Evolutionary conservation across 2,329 filamentous ascomycete species (phyloP).

Genomic region (Fulvia fulva): DNA sequence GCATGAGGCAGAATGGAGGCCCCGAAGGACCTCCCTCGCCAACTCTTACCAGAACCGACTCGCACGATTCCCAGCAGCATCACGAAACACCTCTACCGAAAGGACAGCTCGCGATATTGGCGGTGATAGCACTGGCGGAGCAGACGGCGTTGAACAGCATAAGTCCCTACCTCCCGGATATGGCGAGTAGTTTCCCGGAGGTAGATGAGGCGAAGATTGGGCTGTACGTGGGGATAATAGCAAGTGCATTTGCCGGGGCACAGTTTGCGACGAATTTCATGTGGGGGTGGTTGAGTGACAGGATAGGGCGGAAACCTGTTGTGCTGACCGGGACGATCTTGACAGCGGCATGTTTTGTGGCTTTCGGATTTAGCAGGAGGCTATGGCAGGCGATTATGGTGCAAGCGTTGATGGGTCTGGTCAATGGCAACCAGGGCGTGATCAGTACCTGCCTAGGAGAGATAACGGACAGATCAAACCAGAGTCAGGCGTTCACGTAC

Average conservation of each 20-base stretch:
- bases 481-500: slow-evolving; percentile 90
- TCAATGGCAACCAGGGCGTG: slow-evolving; percentile 93
- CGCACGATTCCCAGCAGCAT: slow-evolving; percentile 24
- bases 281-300: slow-evolving; percentile 81
- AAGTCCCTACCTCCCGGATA: slow-evolving; percentile 87
- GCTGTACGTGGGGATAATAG: slow-evolving; percentile 84
- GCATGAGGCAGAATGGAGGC: slow-evolving; percentile 17
- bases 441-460: slow-evolving; percentile 93
- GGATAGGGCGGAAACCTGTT: slow-evolving; percentile 75
- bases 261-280: slow-evolving; percentile 90
- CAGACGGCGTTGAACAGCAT: slow-evolving; percentile 98
- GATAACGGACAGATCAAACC: slow-evolving; percentile 91
- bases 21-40: slow-evolving; percentile 11
- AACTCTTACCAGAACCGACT: slow-evolving; percentile 10
- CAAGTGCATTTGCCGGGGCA: slow-evolving; percentile 85
- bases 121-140: slow-evolving; percentile 83
- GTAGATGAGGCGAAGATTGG: slow-evolving; percentile 69
- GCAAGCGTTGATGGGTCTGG: slow-evolving; percentile 83
- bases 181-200: slow-evolving; percentile 82
- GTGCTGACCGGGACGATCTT: slow-evolving; percentile 78
- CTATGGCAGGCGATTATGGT: slow-evolving; percentile 83
- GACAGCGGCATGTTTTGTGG: slow-evolving; percentile 74
- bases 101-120: slow-evolving; percentile 77
- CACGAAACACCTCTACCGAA: slow-evolving; percentile 72
- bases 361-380: slow-evolving; percentile 79